Base-by-base conservation (phyloP, 768 basidiomycete species). In the Podaxis pistillaris region DNA sequence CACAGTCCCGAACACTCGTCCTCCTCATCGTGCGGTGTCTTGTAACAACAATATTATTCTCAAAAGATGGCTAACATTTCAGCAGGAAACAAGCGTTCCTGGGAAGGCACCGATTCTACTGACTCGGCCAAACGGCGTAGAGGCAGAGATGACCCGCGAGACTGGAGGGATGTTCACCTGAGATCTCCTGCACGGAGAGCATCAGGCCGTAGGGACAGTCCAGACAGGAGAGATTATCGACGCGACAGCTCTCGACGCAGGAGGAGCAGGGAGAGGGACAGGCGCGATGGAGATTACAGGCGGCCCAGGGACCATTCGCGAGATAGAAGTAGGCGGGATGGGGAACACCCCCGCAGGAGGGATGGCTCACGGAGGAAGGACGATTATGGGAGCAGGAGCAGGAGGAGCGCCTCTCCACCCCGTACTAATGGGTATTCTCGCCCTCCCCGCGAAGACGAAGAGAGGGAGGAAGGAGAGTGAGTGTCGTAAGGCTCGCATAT, bases 401-500 rank as follows among this genome's bases (percentile, higher is more conserved):
- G 63, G 58, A 67, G 67, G 13, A 71, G 71, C 36, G 70, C 66
- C 65, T 71, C 68, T 38, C 72, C 71, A 15, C 66, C 64, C 33
- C 67, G 67, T 9, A 64, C 61, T n/a, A 69, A 68, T 4, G 69
- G 68, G 54, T 66, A 55, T 26, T 61, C 69, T 63, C 58, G 66
- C 49, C 46, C 62, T 65, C 64, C 64, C 4, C 71, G 63, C 53
- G 67, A 73, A 12, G 83, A 83, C 57, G 84, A 85, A 12, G 91
- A 93, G 67, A 89, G 76, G 72, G 91, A 94, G 78, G 94, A 96
- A 82, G 94, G 91, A 81, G 94, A 96, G 93, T 96, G 76, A 90
- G 94, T 94, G 68, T 79, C 73, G 73, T 73, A 68, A 71, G 65
- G 58, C 58, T 58, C 33, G 55, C 47, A 15, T 54, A 63, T 61